Base-by-base conservation (phyloP, 2,329 filamentous ascomycete genomes). In the Botryosphaeria agaves region DNA sequence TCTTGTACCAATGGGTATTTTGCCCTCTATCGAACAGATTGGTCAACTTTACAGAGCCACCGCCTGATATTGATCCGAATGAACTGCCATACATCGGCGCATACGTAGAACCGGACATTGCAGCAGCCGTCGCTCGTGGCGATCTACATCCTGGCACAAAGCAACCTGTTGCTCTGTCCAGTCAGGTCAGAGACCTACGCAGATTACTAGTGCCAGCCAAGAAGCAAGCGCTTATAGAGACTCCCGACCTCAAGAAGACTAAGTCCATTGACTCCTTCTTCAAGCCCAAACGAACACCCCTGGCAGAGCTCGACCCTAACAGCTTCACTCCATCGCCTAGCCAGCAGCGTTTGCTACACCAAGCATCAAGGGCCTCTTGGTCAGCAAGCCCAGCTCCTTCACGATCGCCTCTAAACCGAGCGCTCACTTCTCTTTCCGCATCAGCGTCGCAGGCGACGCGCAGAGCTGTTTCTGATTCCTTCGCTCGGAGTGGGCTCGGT, bases 101-200 rank as follows among this genome's bases (percentile, higher is more conserved):
- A 14, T 64, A 72, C 40, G 69, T 92, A 26, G 72, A 79, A 18
- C 58, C 75, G 2, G 62, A 74, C 29, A 51, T 81, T 34, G 84
- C 87, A 5, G 62, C 64, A 30, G 74, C 72, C 5, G 76, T 98
- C 34, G 83, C 89, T 15, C 59, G 51, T 21, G 89, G 89, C 20
- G 79, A 93, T 41, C 54, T 94, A 27, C 77, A 95, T 49, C 89
- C 89, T 2, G 89, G 87, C 40, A 91, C 84, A 1, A 95, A 94
- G 52, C 51, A 74, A 35, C 66, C 63, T 2, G 63, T 75, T 28
- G 38, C 47, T 15, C 34, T 65, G 8, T 52, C 53, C 30, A 48
- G 47, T 12, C 34, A 37, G 31, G 41, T 41, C 33, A 38, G 45
- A 31, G 27, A 35, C 11, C 23, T 9, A 12, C 12, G 33, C 18